Base-by-base conservation (phyloP, 2,329 filamentous ascomycete genomes). In the Sarocladium kiliense region DNA sequence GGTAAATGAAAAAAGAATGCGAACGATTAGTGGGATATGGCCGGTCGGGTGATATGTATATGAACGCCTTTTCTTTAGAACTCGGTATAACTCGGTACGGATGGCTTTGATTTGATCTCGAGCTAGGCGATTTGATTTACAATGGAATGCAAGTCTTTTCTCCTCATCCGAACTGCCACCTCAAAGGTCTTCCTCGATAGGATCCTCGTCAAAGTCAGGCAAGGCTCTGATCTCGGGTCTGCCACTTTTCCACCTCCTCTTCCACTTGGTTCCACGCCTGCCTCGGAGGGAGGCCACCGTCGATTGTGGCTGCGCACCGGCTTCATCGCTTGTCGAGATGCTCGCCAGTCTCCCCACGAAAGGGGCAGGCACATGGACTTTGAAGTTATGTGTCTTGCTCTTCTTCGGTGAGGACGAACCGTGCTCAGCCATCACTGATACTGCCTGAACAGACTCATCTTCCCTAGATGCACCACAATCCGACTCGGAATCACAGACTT, bases 201-300 rank as follows among this genome's bases (percentile, higher is more conserved):
- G 67, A 56, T 71, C 68, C 18, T 59, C 65, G 14, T 66, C 58
- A 53, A 67, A 63, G 55, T 67, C 59, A 14, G 68, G 68, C 59
- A 71, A 60, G 18, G 64, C 55, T 53, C 68, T 63, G 55, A 71
- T 67, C 54, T 70, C 64, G 18, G 67, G 68, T 49, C 68, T 62
- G 27, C 58, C 59, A n/a, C 56, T 56, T n/a, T 61, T 59, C 56
- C 63, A 61, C 42, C 56, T 57, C 47, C 55, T 62, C 19, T 45
- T 58, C 41, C 51, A 57, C 41, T 59, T 56, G 39, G 57, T n/a
- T 3, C 11, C 3, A 50, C 56, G 58, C 59, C 41, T 58, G 42
- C 44, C 51, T 58, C 53, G 55, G 3, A 23, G 21, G 3, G 45
- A 49, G 4, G 10, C 27, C 9, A 23, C 9, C 25, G 23, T 27